Percentiles rank a stretch among this genome's conserved stretches.
phyloP scores from a whole-genome alignment of 1,139 yeast genomes.

The Kodamaea ohmeri region DNA sequence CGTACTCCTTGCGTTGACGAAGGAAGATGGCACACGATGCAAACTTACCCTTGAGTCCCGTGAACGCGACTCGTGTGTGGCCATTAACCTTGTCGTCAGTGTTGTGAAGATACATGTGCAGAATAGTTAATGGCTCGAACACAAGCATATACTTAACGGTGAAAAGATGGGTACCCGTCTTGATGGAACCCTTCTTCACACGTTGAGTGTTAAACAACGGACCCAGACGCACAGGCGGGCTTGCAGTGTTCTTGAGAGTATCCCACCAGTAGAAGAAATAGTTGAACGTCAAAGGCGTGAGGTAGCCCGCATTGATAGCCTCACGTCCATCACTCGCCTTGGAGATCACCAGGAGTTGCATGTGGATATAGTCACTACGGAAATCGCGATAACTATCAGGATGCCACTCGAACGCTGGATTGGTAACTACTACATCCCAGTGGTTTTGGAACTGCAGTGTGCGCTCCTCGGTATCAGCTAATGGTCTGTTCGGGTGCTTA shows the following conservation, averaged over 20 bases:
- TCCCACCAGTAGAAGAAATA: conserved; percentile 87
- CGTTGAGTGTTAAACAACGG: conserved; percentile 44
- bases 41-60: conserved; percentile 78
- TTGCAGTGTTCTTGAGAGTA: conserved; percentile 63
- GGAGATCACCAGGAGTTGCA: conserved; percentile 43
- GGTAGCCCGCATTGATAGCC: conserved; percentile 70
- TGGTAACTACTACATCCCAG: conserved; percentile 42
- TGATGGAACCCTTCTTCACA: conserved; percentile 32
- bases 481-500: conserved; percentile 15
- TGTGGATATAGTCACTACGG: conserved; percentile 42
- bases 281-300: conserved; percentile 65
- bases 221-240: conserved; percentile 78
- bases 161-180: conserved; percentile 74
- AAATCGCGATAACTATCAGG: conserved; percentile 45
- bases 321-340: conserved; percentile 28
- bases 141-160: conserved; percentile 79
- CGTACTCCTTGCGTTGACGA: conserved; percentile 79
- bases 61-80: conserved; percentile 52
- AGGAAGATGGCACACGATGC: conserved; percentile 68
- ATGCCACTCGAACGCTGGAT: conserved; percentile 39
- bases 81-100: conserved; percentile 44
- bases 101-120: conserved; percentile 67
- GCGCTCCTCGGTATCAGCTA: conserved; percentile 36
- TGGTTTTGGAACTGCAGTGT: conserved; percentile 37
- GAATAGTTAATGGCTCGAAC: conserved; percentile 67